These are phyloP conservation scores for Lepidium didymum DNA, from an alignment of 345 rosid species.

Conservation along the genomic window DNA sequence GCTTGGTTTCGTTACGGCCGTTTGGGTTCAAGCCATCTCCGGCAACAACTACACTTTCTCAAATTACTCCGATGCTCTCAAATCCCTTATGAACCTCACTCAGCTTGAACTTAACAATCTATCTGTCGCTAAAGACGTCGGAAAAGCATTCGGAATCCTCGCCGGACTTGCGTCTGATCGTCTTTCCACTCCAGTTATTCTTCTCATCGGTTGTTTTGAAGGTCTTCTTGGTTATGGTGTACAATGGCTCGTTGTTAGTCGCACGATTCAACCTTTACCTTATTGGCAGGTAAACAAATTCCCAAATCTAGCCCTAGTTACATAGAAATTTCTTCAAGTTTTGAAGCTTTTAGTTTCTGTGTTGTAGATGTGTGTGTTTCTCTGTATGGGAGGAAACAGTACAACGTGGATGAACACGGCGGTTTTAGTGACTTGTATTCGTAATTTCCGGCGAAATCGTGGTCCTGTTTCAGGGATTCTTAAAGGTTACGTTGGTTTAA, in stretches of 20 bases:
- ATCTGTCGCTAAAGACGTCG: constrained; percentile 57
- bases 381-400: constrained; percentile 61
- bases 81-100: constrained; percentile 49
- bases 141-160: constrained; percentile 61
- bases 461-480: constrained; percentile 58
- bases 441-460: constrained; percentile 51
- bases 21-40: constrained; percentile 55
- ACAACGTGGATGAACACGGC: constrained; percentile 76
- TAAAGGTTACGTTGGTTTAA: constrained; percentile 56
- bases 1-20: constrained; percentile 52
- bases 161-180: constrained; percentile 51
- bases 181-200: constrained; percentile 36
- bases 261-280: constrained; percentile 39
- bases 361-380: constrained; percentile 52
- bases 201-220: constrained; percentile 42
- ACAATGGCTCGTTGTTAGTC: constrained; percentile 68
- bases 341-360: neutral
- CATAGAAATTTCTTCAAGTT: neutral
- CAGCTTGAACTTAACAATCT: constrained; percentile 51
- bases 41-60: constrained; percentile 69
- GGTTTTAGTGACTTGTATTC: constrained; percentile 53
- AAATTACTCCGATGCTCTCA: constrained; percentile 52
- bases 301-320: neutral
- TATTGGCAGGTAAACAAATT: constrained; percentile 48
- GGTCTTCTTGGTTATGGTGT: constrained; percentile 57